Evolutionary conservation across 1,284 basidiomycete genomes (phyloP), one percentile per base, ranked within the genome.

Genomic region (Boletus nobilissimus): DNA sequence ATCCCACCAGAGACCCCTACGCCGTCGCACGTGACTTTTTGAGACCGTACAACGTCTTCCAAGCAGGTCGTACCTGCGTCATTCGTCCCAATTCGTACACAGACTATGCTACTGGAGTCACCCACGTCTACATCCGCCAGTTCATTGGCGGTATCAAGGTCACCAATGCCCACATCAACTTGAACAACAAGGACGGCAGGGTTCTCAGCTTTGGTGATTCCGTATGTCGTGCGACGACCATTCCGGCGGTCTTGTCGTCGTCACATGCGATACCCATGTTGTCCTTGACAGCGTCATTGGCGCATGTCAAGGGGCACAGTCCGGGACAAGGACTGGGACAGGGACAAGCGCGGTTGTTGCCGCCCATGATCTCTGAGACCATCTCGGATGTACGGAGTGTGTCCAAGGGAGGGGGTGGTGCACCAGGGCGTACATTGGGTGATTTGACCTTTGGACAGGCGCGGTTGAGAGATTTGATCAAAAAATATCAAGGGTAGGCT

Each of bases 61-160:
- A 86, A 3, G 84, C 86, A 19, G 85, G 85, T 36, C 89, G 87
- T 80, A 83, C 88, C 1, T 95, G 91, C 84, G 88, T 88, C 82
- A 90, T 96, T 79, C 92, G 94, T 72, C 88, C 92, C 75, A 94
- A 97, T 89, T 96, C 95, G 48, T 97, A 97, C 86, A 97, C 95
- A 69, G 97, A 98, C 87, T 87, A 88, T 77, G 91, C 90, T 76
- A 97, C 96, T 5, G 94, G 94, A n/a, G 90, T 97, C 67, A 94
- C 95, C 34, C 96, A 97, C 86, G 89, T 97, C 80, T 97, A 96
- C 82, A 92, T 94, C 79, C 91, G 93, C 79, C 97, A 99, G 87
- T 81, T 95, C 72, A 86, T 97, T 82, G 92, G 95, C 79, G 96
- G 96, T 62, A 88, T 97, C 74, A 95, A 97, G 84, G 96, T 99